These are phyloP conservation scores for Diaporthe vexans DNA, from an alignment of 2,329 filamentous ascomycete genomes.

Conservation along the genomic window DNA sequence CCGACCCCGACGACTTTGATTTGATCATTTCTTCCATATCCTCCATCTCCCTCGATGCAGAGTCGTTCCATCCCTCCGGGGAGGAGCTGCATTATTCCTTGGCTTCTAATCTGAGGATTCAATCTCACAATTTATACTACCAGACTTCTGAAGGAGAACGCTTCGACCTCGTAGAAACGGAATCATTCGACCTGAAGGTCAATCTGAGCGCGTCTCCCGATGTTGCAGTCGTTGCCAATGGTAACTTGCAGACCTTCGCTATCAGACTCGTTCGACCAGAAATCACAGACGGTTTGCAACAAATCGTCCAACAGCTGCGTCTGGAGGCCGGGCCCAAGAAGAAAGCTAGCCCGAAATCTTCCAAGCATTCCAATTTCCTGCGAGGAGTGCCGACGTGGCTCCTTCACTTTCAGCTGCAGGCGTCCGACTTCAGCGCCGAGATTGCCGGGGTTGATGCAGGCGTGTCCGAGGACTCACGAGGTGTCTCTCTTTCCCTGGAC, in stretches of 20 bases:
- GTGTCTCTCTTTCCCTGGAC: constrained; percentile 88
- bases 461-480: constrained; percentile 85
- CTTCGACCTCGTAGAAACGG: constrained; percentile 89
- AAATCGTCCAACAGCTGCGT: constrained; percentile 88
- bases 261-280: constrained; percentile 92
- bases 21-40: constrained; percentile 96
- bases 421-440: constrained; percentile 90
- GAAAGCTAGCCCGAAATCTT: constrained; percentile 61
- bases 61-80: constrained; percentile 92
- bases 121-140: constrained; percentile 93
- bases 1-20: constrained; percentile 86
- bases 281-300: constrained; percentile 90
- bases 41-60: constrained; percentile 90
- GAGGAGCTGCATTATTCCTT: constrained; percentile 91
- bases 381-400: constrained; percentile 88
- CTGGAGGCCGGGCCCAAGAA: constrained; percentile 77
- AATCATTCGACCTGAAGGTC: constrained; percentile 88
- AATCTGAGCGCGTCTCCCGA: constrained; percentile 89
- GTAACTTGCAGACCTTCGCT: constrained; percentile 87
- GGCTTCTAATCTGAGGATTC: constrained; percentile 83
- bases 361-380: constrained; percentile 76
- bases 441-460: constrained; percentile 88
- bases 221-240: constrained; percentile 83
- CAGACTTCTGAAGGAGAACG: constrained; percentile 86
- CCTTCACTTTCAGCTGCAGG: constrained; percentile 85